phyloP scores from a whole-genome alignment of 331 rosid genomes.

The Quercus lobata region DNA sequence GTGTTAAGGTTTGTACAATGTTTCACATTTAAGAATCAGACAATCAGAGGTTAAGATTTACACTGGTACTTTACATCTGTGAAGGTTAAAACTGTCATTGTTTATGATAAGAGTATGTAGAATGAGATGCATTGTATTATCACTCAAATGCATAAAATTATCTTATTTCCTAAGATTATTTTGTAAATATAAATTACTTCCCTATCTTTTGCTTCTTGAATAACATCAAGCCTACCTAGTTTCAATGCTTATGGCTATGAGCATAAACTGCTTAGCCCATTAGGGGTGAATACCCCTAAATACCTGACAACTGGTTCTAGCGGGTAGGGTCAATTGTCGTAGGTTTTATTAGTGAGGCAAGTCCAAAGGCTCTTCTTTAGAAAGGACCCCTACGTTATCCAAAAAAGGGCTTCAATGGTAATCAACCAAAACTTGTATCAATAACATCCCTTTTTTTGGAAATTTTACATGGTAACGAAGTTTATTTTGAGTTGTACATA shows the following conservation, averaged over 20 bases:
- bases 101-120: neutral
- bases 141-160: neutral
- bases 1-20: neutral
- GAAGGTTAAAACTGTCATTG: neutral
- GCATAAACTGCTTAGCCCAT: too few species aligned
- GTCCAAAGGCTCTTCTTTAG: too few species aligned
- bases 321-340: too few species aligned
- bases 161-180: neutral
- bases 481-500: neutral
- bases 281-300: too few species aligned
- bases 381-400: too few species aligned
- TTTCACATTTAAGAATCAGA: neutral
- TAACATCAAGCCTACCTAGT: neutral
- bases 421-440: neutral
- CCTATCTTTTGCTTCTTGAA: neutral
- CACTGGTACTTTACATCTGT: neutral
- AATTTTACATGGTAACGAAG: neutral
- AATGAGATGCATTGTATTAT: neutral
- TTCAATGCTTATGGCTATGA: neutral
- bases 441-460: neutral
- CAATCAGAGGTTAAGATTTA: neutral
- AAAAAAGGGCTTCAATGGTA: neutral
- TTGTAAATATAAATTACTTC: neutral
- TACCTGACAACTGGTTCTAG: too few species aligned
- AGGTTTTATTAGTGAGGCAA: too few species aligned